These are phyloP conservation scores for Melanogaster broomeanus DNA, from an alignment of 768 basidiomycete species.

Conservation along the genomic window DNA sequence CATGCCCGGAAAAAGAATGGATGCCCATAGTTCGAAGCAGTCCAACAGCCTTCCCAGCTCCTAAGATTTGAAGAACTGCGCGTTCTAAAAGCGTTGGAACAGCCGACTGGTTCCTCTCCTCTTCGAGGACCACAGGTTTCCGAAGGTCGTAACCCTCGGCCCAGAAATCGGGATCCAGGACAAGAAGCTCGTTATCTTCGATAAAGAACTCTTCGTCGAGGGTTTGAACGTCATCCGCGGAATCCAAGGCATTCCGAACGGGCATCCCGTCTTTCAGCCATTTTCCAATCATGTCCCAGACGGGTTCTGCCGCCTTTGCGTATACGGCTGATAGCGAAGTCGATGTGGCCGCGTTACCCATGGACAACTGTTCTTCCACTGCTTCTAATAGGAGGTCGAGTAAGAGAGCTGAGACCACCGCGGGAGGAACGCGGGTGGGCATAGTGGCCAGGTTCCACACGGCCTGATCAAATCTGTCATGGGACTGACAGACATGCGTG, in stretches of 20 bases:
- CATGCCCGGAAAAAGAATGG: constrained; percentile 15
- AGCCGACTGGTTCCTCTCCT: constrained; percentile 26
- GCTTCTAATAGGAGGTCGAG: constrained; percentile 63
- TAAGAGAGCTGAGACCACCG: constrained; percentile 54
- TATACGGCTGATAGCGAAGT: constrained; percentile 65
- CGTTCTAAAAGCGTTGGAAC: constrained; percentile 65
- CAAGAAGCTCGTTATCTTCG: constrained; percentile 63
- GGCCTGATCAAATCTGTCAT: constrained; percentile 27
- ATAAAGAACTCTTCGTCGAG: constrained; percentile 83
- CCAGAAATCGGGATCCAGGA: constrained; percentile 81
- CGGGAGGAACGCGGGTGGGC: constrained; percentile 45
- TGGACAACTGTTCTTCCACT: constrained; percentile 58
- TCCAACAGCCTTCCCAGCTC: constrained; percentile 77
- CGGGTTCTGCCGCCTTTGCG: constrained; percentile 60
- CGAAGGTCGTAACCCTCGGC: constrained; percentile 65
- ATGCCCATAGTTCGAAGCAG: constrained; percentile 59
- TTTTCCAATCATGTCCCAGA: constrained; percentile 70
- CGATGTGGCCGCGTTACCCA: constrained; percentile 56
- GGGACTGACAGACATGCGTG: constrained; percentile 30
- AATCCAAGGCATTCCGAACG: constrained; percentile 36
- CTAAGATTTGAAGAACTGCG: constrained; percentile 58
- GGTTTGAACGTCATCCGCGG: constrained; percentile 15
- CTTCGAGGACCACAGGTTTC: constrained; percentile 35
- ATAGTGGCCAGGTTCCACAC: constrained; percentile 45
- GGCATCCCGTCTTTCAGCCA: constrained; percentile 81